phyloP scores from a whole-genome alignment of 306 rosid genomes.

The Rosa chinensis region DNA sequence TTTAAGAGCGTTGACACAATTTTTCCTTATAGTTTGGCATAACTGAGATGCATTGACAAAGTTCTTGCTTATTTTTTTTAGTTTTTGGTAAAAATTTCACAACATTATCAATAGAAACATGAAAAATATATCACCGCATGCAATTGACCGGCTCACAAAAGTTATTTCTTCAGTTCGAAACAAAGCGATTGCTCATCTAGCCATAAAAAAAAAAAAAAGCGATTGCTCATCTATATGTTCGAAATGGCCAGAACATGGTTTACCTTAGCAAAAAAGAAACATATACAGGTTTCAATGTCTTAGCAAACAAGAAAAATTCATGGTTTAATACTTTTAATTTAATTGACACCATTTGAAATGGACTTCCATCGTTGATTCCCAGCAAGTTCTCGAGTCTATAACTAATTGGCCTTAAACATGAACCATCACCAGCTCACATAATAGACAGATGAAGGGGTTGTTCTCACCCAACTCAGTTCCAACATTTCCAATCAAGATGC shows the following conservation, averaged over 20 bases:
- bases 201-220: no score
- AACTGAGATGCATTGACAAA: no score
- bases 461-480: not conserved
- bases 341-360: not conserved
- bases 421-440: constrained; percentile 8
- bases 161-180: no score
- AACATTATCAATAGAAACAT: no score
- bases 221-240: not conserved
- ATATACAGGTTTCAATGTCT: not conserved
- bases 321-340: not conserved
- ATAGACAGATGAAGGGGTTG: not conserved
- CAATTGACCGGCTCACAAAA: no score
- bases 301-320: no score
- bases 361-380: not conserved
- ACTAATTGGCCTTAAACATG: not conserved
- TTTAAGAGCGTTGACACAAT: no score
- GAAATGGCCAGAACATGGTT: not conserved
- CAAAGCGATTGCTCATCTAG: no score
- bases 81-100: no score
- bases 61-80: no score
- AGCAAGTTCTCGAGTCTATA: not conserved
- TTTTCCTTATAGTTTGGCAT: no score
- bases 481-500: constrained; percentile 2
- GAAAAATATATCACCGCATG: no score
- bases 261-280: not conserved